Evolutionary conservation across 805 yeast genomes (phyloP).

Genomic region (Huiozyma sinensis): DNA sequence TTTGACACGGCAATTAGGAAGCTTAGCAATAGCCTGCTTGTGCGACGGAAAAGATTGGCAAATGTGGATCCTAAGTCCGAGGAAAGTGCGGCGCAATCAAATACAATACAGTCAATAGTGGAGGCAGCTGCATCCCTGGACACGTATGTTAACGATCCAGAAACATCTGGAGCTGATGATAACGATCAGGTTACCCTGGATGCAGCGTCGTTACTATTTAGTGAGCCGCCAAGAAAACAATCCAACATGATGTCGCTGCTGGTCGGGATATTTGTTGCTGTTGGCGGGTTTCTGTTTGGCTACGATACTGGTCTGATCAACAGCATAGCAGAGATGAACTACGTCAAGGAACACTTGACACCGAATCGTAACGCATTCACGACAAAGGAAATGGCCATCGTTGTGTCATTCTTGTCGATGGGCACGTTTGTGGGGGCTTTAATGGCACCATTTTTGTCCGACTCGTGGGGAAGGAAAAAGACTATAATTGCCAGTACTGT

Average conservation of each 20-base stretch:
- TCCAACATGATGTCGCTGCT: slow-evolving; percentile 55
- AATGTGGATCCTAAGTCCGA: not conserved
- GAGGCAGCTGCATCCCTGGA: no score
- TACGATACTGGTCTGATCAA: slow-evolving; percentile 84
- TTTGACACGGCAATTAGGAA: slow-evolving; percentile 3
- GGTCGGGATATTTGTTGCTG: slow-evolving; percentile 74
- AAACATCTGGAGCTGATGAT: no score
- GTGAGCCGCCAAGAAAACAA: slow-evolving; percentile 28
- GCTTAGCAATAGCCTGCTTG: slow-evolving; percentile 1
- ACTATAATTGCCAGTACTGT: slow-evolving; percentile 54
- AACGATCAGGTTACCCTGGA: slow-evolving; percentile 1
- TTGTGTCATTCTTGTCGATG: slow-evolving; percentile 68
- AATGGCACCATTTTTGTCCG: slow-evolving; percentile 51
- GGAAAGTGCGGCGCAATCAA: not conserved
- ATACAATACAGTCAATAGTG: not conserved
- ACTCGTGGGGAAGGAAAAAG: slow-evolving; percentile 58
- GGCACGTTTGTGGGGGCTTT: slow-evolving; percentile 71
- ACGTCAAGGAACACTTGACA: slow-evolving; percentile 49
- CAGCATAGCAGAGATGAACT: slow-evolving; percentile 66
- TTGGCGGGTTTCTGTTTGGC: slow-evolving; percentile 87
- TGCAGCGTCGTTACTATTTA: slow-evolving; percentile 16
- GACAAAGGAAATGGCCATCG: slow-evolving; percentile 54
- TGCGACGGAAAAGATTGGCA: slow-evolving; percentile 1
- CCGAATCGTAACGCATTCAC: slow-evolving; percentile 36
- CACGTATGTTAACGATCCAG: no score